phyloP scores from a whole-genome alignment of 2,329 filamentous ascomycete species.

The Diaporthe ilicicola region DNA sequence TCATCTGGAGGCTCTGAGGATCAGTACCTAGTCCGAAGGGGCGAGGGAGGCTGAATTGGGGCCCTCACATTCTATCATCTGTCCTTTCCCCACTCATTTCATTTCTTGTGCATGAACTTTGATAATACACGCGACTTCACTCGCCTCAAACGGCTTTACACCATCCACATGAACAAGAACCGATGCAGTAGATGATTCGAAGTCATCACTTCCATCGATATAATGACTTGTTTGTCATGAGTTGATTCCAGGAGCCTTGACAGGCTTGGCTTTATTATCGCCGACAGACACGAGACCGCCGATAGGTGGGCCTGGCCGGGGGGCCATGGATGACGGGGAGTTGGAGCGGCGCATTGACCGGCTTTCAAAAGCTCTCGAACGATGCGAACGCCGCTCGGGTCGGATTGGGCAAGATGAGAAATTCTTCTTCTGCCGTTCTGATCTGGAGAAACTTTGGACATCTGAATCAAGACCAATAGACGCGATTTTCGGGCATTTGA shows the following conservation, averaged over 20 bases:
- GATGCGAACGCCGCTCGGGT: background rate
- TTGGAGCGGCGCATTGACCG: background rate
- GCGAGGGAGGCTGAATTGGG: background rate
- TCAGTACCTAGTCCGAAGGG: background rate
- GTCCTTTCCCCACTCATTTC: background rate
- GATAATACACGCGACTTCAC: background rate
- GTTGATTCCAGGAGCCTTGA: background rate
- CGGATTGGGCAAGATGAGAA: background rate
- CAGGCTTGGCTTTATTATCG: background rate
- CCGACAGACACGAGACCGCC: background rate
- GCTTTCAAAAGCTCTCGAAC: background rate
- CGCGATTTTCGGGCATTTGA: conserved; percentile 12
- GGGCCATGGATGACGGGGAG: background rate
- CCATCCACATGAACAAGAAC: background rate
- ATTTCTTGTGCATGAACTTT: background rate
- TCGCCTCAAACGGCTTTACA: background rate
- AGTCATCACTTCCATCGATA: background rate
- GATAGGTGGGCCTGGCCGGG: background rate
- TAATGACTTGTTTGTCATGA: background rate
- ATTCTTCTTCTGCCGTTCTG: conserved; percentile 28
- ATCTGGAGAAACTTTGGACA: conserved; percentile 9
- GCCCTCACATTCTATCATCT: background rate
- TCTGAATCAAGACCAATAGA: background rate
- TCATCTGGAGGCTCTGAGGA: background rate
- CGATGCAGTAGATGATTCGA: background rate